Base-by-base conservation (phyloP, 2,329 filamentous ascomycete species). In the Trematosphaeria pertusa region DNA sequence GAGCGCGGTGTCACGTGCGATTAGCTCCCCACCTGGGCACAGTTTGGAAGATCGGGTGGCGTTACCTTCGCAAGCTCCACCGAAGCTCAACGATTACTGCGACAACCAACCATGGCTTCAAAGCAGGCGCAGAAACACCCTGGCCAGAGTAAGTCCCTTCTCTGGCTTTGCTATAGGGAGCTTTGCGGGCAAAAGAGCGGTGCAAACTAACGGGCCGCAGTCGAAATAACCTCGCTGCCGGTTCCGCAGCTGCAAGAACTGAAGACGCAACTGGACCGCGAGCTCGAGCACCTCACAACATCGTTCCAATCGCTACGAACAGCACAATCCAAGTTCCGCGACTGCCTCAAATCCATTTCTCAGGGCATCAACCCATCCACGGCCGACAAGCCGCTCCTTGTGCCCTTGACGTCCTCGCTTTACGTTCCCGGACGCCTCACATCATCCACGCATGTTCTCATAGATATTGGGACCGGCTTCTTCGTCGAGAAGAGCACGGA, bases 191-290 rank as follows among this genome's bases (percentile, higher is more conserved):
- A n/a, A n/a, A n/a, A n/a, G n/a, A n/a, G n/a, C n/a, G n/a, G n/a
- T n/a, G 39, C 35, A 5, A 8, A 31, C 47, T 59, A 46, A 59
- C 30, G 15, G 32, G 17, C 12, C 37, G 15, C 42, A 73, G 70
- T 89, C 59, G 85, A 89, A 68, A 79, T 99, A 64, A 85, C 87
- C 62, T 85, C 83, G 51, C 87, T 99, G 64, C 88, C 87, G 62
- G 81, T 87, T 19, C 89, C 90, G 58, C 93, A 97, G 75, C 88
- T 99, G 59, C 87, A 85, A 59, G 86, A 91, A 62, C 87, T 99
- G 60, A 97, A 99, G 80, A 91, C 94, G 73, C 93, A 97, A 73
- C 87, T 99, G 58, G 93, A 96, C 72, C 87, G 94, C 65, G 94
- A 99, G 75, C 87, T 99, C 57, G 91, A 96, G 71, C 93, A 97